Base-by-base conservation (phyloP, 202 grass and related monocot genomes). In the Hordeum pubiflorum region DNA sequence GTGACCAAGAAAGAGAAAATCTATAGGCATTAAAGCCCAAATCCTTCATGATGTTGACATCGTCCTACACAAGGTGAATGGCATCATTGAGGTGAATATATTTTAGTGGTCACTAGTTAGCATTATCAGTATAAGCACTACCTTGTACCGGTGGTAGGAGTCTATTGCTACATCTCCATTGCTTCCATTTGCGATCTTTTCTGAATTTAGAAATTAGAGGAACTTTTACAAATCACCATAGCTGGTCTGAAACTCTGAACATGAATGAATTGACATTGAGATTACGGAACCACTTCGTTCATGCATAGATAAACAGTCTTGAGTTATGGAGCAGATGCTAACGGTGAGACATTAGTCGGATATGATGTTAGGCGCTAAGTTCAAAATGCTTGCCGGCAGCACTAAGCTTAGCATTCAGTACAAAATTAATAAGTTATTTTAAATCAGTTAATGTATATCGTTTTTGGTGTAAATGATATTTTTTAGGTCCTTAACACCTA, bases 1-100 rank as follows among this genome's bases (percentile, higher is more conserved):
- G 81, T 70, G 90, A 50, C 93, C 88, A 97, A 65, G 93, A 93
- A 81, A 97, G 82, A 41, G 93, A 97, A 73, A 97, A 91, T 32
- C 88, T 90, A 52, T 97, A 93, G 20, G 93, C 77, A 81, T 85
- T 85, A 46, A 97, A 83, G 43, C 90, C 93, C 84, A 90, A 81
- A 21, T 79, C 81, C 64, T 89, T 97, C 90, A 97, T 89, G 74
- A 91, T 82, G 52, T 79, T 62, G 2, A 91, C 81, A 85, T 97
- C 93, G 38, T 91, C 88, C 93, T 93, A 71, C 74, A 97, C 80
- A 81, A 55, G 9, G 32, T 76, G 60, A 73, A 72, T 17, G 32
- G 1, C 27, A 81, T 71, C 10, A 82, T 14, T 59, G 22, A 61
- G 69, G 33, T 75, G 26, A 69, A 79, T 27, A 36, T 40, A 17